Evolutionary conservation across 2,329 filamentous ascomycete species (phyloP).

Genomic region (Colletotrichum acutatum): DNA sequence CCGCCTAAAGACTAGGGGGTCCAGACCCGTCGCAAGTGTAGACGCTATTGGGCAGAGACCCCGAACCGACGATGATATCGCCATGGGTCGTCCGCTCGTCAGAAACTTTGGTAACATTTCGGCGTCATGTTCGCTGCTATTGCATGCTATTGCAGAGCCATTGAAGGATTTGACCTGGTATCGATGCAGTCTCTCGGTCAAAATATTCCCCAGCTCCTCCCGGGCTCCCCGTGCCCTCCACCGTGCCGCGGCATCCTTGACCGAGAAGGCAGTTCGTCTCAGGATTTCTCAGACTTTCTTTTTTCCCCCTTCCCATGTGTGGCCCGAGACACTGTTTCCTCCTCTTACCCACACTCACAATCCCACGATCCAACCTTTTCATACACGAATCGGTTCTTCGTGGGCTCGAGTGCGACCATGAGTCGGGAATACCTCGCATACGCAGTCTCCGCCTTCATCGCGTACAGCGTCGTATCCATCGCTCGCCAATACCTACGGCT

Average conservation of each 20-base stretch:
- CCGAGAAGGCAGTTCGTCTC: not conserved
- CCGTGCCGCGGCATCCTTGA: not conserved
- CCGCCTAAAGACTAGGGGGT: not conserved
- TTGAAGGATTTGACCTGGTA: not conserved
- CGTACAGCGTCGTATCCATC: slow-evolving; percentile 30
- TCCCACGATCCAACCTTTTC: not conserved
- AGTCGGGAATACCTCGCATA: slow-evolving; percentile 2
- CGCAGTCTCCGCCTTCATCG: slow-evolving; percentile 25
- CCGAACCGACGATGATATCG: not conserved
- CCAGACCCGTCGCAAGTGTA: not conserved
- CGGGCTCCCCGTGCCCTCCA: not conserved
- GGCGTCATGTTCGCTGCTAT: not conserved
- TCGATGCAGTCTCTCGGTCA: not conserved
- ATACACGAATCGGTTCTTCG: not conserved
- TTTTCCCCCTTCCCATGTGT: not conserved
- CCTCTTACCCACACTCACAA: not conserved
- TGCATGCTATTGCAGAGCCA: not conserved
- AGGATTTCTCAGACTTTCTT: not conserved
- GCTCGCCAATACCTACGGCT: slow-evolving; percentile 48
- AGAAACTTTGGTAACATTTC: not conserved
- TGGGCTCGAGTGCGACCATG: slow-evolving; percentile 1
- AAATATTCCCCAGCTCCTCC: not conserved
- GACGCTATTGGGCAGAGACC: not conserved
- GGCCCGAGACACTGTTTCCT: not conserved
- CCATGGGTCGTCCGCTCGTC: not conserved